Conservation (phyloP, 495 filamentous ascomycete species). For the Xylaria grammica region DNA sequence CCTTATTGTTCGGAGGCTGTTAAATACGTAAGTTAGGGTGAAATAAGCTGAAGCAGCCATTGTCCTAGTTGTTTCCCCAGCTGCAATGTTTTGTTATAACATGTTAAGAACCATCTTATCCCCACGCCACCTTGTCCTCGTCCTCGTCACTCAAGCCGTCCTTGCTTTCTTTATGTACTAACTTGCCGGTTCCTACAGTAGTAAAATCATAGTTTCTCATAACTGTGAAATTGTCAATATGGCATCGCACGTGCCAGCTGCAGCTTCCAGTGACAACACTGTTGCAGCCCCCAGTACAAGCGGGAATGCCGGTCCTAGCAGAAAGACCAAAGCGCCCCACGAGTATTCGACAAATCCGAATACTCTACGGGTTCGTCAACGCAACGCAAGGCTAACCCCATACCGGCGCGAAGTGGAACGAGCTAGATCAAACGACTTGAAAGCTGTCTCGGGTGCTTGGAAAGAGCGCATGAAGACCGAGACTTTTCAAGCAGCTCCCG, state of each 20-base stretch:
- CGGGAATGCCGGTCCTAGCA: background rate
- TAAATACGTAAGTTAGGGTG: background rate
- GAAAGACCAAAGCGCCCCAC: conserved; percentile 1
- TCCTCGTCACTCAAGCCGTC: too few relatives aligned
- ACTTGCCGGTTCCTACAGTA: background rate
- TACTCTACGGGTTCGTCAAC: conserved; percentile 10
- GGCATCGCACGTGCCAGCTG: background rate
- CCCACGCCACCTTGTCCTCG: background rate
- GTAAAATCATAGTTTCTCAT: background rate
- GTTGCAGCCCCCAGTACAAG: background rate
- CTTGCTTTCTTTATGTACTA: background rate
- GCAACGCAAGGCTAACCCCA: background rate
- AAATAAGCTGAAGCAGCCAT: background rate
- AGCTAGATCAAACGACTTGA: conserved; percentile 8
- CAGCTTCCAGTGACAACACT: background rate
- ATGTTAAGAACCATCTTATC: background rate
- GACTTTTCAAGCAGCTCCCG: background rate
- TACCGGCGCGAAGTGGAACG: conserved; percentile 11
- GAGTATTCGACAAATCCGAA: conserved; percentile 14
- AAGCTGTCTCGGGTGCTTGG: conserved; percentile 7
- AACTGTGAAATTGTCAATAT: background rate
- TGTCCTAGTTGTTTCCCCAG: background rate
- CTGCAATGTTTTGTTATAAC: background rate
- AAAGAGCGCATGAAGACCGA: conserved; percentile 4
- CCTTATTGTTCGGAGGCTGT: background rate